A percentile compares a stretch with the other conserved stretches of the same genome.
phyloP scores from a whole-genome alignment of 768 basidiomycete genomes.

The Xerocomellus chrysenteron region DNA sequence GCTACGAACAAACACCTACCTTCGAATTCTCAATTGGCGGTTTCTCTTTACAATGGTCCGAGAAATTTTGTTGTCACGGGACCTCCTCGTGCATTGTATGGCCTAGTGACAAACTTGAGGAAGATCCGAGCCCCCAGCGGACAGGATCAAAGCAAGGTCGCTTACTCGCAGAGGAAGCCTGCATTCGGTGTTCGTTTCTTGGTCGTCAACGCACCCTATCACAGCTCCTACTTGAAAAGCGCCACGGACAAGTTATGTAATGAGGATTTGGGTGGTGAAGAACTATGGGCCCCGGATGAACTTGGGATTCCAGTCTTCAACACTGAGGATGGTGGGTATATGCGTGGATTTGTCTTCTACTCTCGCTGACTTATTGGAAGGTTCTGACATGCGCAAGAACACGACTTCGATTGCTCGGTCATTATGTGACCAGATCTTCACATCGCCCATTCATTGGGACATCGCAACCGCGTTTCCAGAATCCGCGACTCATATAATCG shows the following conservation, averaged over 20 bases:
- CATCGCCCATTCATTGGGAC: conserved; percentile 88
- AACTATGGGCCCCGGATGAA: conserved; percentile 70
- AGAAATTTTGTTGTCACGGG: conserved; percentile 92
- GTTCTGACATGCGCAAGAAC: conserved; percentile 75
- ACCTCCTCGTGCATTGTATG: conserved; percentile 87
- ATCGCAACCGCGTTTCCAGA: conserved; percentile 88
- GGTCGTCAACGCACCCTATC: conserved; percentile 95
- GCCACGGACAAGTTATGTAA: conserved; percentile 73
- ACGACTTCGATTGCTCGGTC: conserved; percentile 79
- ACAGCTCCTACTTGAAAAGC: conserved; percentile 79
- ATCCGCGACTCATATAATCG: conserved; percentile 89
- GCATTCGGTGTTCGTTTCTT: conserved; percentile 92
- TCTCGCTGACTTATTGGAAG: conserved; percentile 39
- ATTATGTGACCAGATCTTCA: conserved; percentile 92
- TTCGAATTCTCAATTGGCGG: conserved; percentile 69
- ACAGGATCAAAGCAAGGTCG: conserved; percentile 89
- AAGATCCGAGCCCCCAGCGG: conserved; percentile 87
- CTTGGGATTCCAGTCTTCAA: conserved; percentile 85
- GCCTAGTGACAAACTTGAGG: conserved; percentile 86
- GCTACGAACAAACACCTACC: conserved; percentile 88
- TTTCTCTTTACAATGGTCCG: conserved; percentile 93
- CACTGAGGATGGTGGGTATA: conserved; percentile 81
- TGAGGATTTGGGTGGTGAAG: conserved; percentile 75
- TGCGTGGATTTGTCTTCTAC: conserved; percentile 17
- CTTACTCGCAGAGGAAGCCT: conserved; percentile 92